Evolutionary conservation across 257 asterid genomes (phyloP), one percentile per base, ranked within the genome.

Genomic region (Cynanchum wilfordii): DNA sequence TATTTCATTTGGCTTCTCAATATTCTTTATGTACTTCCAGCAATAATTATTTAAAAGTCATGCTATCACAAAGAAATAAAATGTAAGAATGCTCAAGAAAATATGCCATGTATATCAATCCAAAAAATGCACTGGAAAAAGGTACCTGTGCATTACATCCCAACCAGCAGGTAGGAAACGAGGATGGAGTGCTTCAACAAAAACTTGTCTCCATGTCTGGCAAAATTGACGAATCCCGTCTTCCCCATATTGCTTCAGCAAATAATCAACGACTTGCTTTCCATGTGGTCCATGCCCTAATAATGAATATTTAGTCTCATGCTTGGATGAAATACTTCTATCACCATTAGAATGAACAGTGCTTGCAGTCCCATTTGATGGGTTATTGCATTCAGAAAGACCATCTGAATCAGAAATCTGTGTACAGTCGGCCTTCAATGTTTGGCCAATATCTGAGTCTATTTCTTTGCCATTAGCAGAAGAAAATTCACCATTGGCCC

Each of bases 261-360:
- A 77, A 82, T 80, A 66, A 56, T 76, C 80, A 25, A 94, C 91
- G 17, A 94, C 96, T 80, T 85, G 92, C 84, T 87, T 91, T 66
- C 99, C 99, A 40, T 94, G 99, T 29, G 98, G 97, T 68, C 99
- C 98, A 78, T 94, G 98, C 73, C 99, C 99, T 78, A 91, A 82
- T 47, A 88, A 73, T 0, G 99, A 94, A 81, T 86, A 78, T 67
- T 87, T 93, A 10, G 88, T 78, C 47, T 78, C 81, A 40, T 72
- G 84, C 76, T 85, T 91, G 70, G 76, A 58, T 54, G 77, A 78
- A 49, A 22, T 16, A 51, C 76, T 87, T 82, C 62, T 38, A 72
- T 66, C 77, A 42, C 76, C 74, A 49, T 50, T 38, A 55, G 70
- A 36, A 19, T 45, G 65, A 51, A 38, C 65, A 10, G 71, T 69